Base-by-base conservation (phyloP, 305 asterid genomes). In the Euphrasia arctica region DNA sequence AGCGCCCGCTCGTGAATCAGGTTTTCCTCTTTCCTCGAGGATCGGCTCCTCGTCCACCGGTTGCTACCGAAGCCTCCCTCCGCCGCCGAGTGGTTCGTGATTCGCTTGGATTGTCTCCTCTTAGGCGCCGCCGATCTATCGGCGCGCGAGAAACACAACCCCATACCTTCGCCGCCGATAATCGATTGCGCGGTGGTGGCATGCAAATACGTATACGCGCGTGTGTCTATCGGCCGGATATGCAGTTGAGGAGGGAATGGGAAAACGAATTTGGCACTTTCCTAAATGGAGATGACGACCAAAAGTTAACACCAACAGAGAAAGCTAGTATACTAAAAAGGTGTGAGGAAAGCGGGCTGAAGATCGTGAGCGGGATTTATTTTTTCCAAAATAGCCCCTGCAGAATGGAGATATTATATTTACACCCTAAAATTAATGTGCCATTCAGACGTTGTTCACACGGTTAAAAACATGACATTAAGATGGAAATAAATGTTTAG, bases 81-180 rank as follows among this genome's bases (percentile, higher is more conserved):
- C 84, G 74, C 71, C 31, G 76, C 73, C 54, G 78, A 50, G 39
- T 54, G 72, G 63, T 74, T 77, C 25, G 88, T 60, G 36, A 80
- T 74, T 39, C 88, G 78, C 60, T 69, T 78, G 0, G 95, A 88
- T 15, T 79, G 73, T 58, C 85, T 75, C 55, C 84, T 76, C 84
- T 71, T 80, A 63, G 74, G 77, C 69, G 83, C 31, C 22, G 22
- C 31, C 42, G 87, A 69, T 78, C 70, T 72, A 36, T 70, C 73
- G 25, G 74, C 84, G 68, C 90, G 79, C n/a, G 98, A 92, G 72
- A 89, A 81, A 66, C 98, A 92, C 14, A 63, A 31, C 9, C 98
- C 98, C 98, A 92, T 91, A 56, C 66, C 28, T 70, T 32, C 71
- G 66, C 54, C 42, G 66, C 65, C 47, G 51, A n/a, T 55, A 65